Base-by-base conservation (phyloP, 495 filamentous ascomycete species). In the Neurospora discreta region DNA sequence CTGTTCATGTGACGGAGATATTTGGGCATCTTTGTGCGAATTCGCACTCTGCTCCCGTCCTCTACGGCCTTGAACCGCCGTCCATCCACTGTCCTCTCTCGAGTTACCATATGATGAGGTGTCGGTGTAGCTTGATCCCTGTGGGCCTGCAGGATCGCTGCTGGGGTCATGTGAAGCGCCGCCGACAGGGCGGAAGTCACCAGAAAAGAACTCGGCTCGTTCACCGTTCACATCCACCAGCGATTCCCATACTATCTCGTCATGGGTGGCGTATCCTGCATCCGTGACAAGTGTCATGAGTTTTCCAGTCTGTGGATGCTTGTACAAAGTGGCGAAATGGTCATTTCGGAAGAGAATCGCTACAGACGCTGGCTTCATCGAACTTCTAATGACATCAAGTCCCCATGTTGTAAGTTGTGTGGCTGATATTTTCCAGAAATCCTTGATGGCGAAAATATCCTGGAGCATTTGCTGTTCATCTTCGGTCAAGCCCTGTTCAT, bases 271-370 rank as follows among this genome's bases (percentile, higher is more conserved):
- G 75, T 95, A 99, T 18, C 95, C 95, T 16, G 91, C 90, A 80
- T 99, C 95, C 10, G 95, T 99, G 33, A 99, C 93, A 20, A 98
- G 80, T 0, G 91, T 92, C 71, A 91, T 86, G 0, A 99, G 85
- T 73, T 90, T 86, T 5, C 85, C 80, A 0, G 91, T 90, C 39
- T 87, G 83, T 0, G 93, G 93, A 73, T 95, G 82, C 72, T 93
- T 89, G 78, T 97, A 97, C 0, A 99, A 78, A 0, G 95, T 98
- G 39, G 91, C 91, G 77, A 99, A 99, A 81, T 99, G 95, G 76
- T 98, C 95, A 74, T 99, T 99, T 40, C 95, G 88, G 83, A 99
- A 99, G 3, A 98, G 81, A 68, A 99, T 98, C 0, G 91, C 92
- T 9, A 97, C 84, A 0, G 90, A 87, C 3, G 93, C 93, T 1